Base-by-base conservation (phyloP, 1,284 basidiomycete genomes). In the Rhizoctonia solani region DNA sequence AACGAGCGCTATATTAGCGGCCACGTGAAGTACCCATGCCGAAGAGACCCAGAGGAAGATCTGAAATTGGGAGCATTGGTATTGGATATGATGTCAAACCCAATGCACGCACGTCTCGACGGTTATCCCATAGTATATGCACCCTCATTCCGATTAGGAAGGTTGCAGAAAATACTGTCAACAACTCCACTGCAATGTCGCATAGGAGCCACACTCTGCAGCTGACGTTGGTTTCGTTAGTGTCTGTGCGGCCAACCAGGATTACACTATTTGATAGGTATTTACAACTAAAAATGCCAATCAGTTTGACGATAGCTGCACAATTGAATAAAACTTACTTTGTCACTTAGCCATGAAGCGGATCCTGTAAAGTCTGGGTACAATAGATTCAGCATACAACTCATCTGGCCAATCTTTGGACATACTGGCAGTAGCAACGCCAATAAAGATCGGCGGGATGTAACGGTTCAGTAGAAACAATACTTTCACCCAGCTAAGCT, bases 391-490 rank as follows among this genome's bases (percentile, higher is more conserved):
- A 25, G 19, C 8, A 32, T 25, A 42, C 21, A 14, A 3, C 14
- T 2, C 23, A 27, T 34, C 32, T 4, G 32, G 46, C 8, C 4
- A 37, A 25, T 23, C 29, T 11, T n/a, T n/a, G 30, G 19, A 39
- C 68, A 54, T 30, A 69, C 68, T 21, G 21, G 61, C 61, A 4
- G 49, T 19, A 32, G 66, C 61, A 6, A 69, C 30, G 19, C 14
- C 49, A 11, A 69, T 37, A 16, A 65, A 50, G 9, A 55, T 44
- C 0, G 68, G 68, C 4, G 63, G 61, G n/a, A 59, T 37, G 21
- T 69, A 69, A 5, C 68, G 68, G 21, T 69, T 69, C 25, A 69
- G 30, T 13, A 69, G 19, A 52, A 69, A 69, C 27, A 69, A 39
- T 6, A 49, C 11, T 30, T 69, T 69, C 19, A 69, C 61, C 1